Evolutionary conservation across 345 rosid species (phyloP), one percentile per base, ranked within the genome.

Genomic region (Draba incana): DNA sequence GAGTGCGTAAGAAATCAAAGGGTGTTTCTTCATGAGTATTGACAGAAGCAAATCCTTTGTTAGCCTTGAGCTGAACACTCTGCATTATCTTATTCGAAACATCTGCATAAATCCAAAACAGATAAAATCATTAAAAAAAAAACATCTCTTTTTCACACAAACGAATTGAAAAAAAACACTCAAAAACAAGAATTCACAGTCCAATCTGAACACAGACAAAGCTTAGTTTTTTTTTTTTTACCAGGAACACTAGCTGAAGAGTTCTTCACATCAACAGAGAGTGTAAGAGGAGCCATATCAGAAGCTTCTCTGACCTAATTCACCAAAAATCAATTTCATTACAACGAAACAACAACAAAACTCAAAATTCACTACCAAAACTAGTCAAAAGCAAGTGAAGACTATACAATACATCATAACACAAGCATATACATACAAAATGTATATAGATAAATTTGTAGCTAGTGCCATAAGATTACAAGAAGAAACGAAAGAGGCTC

Each of bases 1-100:
- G 48, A 76, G 73, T 66, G 39, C 88, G 97, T 44, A 86, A 72
- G 74, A 91, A 91, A 81, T 86, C 87, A 13, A 91, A 84, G 4
- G 92, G 96, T 9, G 81, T 85, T 11, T 85, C 87, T 47, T 86
- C 84, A 74, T 70, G 75, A 39, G 63, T 54, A 72, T 61, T 79
- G 57, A 85, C 75, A 25, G 92, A 88, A 16, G 91, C 93, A 75
- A 91, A 87, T 49, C 81, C 75, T 72, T 82, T 85, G 53, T 64
- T 79, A 33, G 57, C 57, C 64, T 74, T 71, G 65, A 82, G 73
- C 77, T 77, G 84, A 63, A 78, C 63, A 62, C 58, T 75, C 28
- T 81, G 82, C 72, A 77, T 73, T 78, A 52, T 77, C 74, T 55
- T 27, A 63, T 58, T 71, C 20, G 72, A 50, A 42, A 49, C 48